These are phyloP conservation scores for Camelina neglecta DNA, from an alignment of 345 rosid genomes.

Conservation along the genomic window DNA sequence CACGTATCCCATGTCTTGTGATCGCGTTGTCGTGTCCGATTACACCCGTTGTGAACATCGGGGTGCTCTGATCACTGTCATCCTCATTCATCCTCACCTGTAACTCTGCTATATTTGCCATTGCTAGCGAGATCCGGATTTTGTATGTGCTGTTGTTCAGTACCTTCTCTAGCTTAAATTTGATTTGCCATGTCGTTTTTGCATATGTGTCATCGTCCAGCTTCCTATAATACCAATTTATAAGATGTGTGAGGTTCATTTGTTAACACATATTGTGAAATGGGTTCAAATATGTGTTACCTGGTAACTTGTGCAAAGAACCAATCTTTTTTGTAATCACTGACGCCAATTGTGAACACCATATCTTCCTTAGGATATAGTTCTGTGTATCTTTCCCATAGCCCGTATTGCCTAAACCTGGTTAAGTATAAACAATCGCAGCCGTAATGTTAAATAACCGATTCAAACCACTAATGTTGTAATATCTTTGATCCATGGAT, in stretches of 20 bases:
- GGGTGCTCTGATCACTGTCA: slow-evolving; percentile 32
- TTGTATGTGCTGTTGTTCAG: slow-evolving; percentile 50
- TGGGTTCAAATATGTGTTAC: slow-evolving; percentile 38
- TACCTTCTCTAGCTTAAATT: slow-evolving; percentile 53
- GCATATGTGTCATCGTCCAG: slow-evolving; percentile 48
- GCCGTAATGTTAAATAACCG: neutral
- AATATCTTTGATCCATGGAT: neutral
- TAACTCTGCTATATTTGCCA: slow-evolving; percentile 63
- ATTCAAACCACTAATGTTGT: neutral
- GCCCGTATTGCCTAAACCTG: slow-evolving; percentile 87
- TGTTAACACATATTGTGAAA: neutral
- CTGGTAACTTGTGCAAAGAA: slow-evolving; percentile 85
- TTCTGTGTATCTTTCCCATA: slow-evolving; percentile 84
- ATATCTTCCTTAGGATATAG: slow-evolving; percentile 67
- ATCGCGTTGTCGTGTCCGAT: slow-evolving; percentile 81
- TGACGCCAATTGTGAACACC: slow-evolving; percentile 60
- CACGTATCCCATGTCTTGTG: slow-evolving; percentile 88
- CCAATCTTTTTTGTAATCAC: slow-evolving; percentile 78
- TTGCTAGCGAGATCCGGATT: slow-evolving; percentile 68
- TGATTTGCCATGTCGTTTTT: slow-evolving; percentile 79
- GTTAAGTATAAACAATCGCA: neutral
- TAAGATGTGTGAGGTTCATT: neutral
- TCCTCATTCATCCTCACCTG: slow-evolving; percentile 53
- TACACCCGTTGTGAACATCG: slow-evolving; percentile 63
- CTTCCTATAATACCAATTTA: slow-evolving; percentile 39